These are phyloP conservation scores for Suillus bovinus DNA, from an alignment of 768 basidiomycete genomes.

Conservation along the genomic window DNA sequence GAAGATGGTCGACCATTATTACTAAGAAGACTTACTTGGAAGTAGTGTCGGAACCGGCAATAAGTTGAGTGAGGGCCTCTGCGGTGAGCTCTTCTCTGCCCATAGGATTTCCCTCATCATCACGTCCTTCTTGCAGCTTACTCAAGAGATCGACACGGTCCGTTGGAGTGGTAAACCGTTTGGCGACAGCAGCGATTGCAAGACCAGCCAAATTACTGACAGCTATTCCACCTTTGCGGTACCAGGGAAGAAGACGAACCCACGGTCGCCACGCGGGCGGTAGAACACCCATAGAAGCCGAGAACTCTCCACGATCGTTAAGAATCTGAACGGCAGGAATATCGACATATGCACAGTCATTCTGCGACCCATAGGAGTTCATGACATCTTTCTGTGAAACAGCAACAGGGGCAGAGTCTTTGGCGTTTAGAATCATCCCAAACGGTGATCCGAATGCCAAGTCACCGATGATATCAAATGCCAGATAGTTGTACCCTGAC, in stretches of 20 bases:
- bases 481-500: slow-evolving; percentile 59
- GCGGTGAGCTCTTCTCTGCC: slow-evolving; percentile 83
- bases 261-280: slow-evolving; percentile 71
- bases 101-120: slow-evolving; percentile 79
- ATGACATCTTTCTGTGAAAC: slow-evolving; percentile 55
- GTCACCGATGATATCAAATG: slow-evolving; percentile 83
- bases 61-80: slow-evolving; percentile 82
- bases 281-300: slow-evolving; percentile 79
- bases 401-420: slow-evolving; percentile 73
- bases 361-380: slow-evolving; percentile 51
- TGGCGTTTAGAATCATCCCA: slow-evolving; percentile 78
- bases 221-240: slow-evolving; percentile 60
- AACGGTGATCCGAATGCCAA: slow-evolving; percentile 87
- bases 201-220: slow-evolving; percentile 77
- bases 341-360: slow-evolving; percentile 47
- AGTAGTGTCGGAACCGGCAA: slow-evolving; percentile 91
- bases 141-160: slow-evolving; percentile 82
- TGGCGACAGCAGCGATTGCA: slow-evolving; percentile 77
- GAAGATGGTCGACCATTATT: slow-evolving; percentile 5
- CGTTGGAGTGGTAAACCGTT: slow-evolving; percentile 63
- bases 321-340: slow-evolving; percentile 85
- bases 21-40: slow-evolving; percentile 63
- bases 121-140: slow-evolving; percentile 77
- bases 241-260: slow-evolving; percentile 74
- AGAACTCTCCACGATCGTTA: slow-evolving; percentile 86